phyloP scores from a whole-genome alignment of 164 flowering plant species.

The Euptelea pleiosperma region DNA sequence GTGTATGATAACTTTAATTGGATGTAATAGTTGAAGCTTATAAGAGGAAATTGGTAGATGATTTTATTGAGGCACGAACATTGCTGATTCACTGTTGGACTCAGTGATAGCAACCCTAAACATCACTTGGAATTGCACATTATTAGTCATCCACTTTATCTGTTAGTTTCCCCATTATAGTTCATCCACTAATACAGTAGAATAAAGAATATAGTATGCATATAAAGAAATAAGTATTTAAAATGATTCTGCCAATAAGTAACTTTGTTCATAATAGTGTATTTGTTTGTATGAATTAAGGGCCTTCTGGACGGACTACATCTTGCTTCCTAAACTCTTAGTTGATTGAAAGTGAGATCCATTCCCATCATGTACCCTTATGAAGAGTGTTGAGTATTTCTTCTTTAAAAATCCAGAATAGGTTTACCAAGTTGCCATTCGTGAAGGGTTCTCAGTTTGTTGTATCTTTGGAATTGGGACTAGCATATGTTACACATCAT shows the following conservation, averaged over 20 bases:
- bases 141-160: background rate
- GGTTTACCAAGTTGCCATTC: no score
- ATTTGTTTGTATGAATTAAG: background rate
- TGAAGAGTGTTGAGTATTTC: no score
- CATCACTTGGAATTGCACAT: background rate
- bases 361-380: background rate
- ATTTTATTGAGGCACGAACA: no score
- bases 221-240: background rate
- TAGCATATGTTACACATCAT: no score
- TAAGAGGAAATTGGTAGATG: no score
- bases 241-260: background rate
- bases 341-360: background rate
- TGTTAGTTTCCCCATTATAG: background rate
- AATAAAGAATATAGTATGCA: background rate
- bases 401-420: no score
- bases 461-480: no score
- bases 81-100: no score
- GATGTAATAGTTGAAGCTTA: no score
- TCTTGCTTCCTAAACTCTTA: background rate
- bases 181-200: background rate
- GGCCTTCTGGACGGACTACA: background rate
- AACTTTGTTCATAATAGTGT: background rate
- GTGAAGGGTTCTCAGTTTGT: no score
- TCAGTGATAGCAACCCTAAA: background rate
- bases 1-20: no score